Conservation (phyloP, 495 filamentous ascomycete species). For the Penicillium odoratum region DNA sequence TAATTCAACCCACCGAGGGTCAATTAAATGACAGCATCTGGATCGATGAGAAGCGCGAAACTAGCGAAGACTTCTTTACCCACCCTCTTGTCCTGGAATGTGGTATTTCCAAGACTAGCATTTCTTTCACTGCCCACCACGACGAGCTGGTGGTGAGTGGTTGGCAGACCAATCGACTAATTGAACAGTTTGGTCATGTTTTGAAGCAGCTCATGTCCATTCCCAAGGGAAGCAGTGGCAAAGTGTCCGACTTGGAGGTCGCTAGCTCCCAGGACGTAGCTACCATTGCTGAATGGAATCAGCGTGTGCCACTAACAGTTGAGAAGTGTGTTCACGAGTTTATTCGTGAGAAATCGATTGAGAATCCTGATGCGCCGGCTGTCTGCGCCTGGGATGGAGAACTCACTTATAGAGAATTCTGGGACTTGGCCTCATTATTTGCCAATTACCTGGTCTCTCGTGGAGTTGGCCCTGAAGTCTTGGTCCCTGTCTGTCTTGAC, state of each 20-base stretch:
- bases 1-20: slow-evolving; percentile 48
- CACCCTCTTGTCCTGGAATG: slow-evolving; percentile 53
- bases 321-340: slow-evolving; percentile 52
- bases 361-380: slow-evolving; percentile 37
- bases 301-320: slow-evolving; percentile 25
- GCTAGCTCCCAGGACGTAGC: slow-evolving; percentile 35
- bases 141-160: slow-evolving; percentile 39
- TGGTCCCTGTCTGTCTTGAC: slow-evolving; percentile 59
- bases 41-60: slow-evolving; percentile 46
- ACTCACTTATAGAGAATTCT: slow-evolving; percentile 41
- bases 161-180: slow-evolving; percentile 36
- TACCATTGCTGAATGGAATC: slow-evolving; percentile 37
- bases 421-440: slow-evolving; percentile 35
- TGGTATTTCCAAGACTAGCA: slow-evolving; percentile 28
- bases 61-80: slow-evolving; percentile 48
- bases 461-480: slow-evolving; percentile 47
- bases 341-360: slow-evolving; percentile 25
- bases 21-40: slow-evolving; percentile 36
- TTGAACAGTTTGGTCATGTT: slow-evolving; percentile 36
- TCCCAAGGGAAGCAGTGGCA: slow-evolving; percentile 26
- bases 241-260: slow-evolving; percentile 35
- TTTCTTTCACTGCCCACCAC: slow-evolving; percentile 36
- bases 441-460: slow-evolving; percentile 40
- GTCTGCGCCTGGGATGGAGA: slow-evolving; percentile 48
- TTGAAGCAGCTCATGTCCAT: slow-evolving; percentile 33